Base-by-base conservation (phyloP, 2,329 filamentous ascomycete species). In the Tolypocladium ovalisporum region DNA sequence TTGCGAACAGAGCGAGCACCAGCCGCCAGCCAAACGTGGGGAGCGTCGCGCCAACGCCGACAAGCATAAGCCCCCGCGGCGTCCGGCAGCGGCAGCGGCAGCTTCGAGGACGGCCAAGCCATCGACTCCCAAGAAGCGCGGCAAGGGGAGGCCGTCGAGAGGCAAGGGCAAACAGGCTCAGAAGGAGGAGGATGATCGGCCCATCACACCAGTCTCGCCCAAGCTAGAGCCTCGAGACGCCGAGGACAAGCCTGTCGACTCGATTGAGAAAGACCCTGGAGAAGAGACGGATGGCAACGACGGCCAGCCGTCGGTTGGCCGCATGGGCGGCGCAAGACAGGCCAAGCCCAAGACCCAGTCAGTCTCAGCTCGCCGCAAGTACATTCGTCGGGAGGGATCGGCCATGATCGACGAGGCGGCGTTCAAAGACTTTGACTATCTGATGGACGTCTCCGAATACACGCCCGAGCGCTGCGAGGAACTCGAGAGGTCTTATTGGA, bases 401-500 rank as follows among this genome's bases (percentile, higher is more conserved):
- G 88, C 90, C 57, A 84, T 84, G 64, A 81, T 97, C 59, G 93
- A 99, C 63, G 93, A 97, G 71, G 88, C 87, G 60, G 89, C 89
- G 0, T 99, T 97, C 75, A 87, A 89, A 66, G 83, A 88, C 62
- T 99, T 96, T 69, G 88, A 97, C 68, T 97, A 97, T 70, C 85
- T 84, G 54, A 88, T 97, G 73, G 86, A 93, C 63, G 82, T 90
- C 36, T 89, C 92, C 7, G 90, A 97, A 56, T 99, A 88, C 69
- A 96, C 91, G 0, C 81, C 87, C 0, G 93, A 97, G 70, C 83
- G 95, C 59, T 97, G 94, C 68, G 90, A 95, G 64, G 94, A 99
- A 69, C 80, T 99, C 7, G 94, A 99, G 72, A 87, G 90, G 56
- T 87, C 87, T 49, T 99, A 99, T 74, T 99, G 94, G 94, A 97